These are phyloP conservation scores for Sisymbrium irio DNA, from an alignment of 345 rosid species.

Conservation along the genomic window DNA sequence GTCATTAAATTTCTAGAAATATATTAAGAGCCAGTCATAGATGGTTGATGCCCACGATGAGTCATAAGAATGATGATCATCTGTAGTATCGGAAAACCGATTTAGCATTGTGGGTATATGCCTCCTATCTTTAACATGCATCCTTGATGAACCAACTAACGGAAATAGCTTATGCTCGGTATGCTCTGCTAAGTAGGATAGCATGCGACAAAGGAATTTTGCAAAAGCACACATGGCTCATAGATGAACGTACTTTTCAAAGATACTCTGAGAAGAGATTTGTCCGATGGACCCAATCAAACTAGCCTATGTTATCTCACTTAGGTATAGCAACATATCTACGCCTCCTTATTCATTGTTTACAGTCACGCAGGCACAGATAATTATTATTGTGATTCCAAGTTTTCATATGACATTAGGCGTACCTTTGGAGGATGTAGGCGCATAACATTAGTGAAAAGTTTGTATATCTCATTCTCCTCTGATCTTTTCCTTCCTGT, in stretches of 20 bases:
- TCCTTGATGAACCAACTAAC: conserved; percentile 7
- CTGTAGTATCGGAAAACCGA: not conserved
- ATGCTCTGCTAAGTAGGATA: conserved; percentile 4
- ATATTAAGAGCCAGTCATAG: not conserved
- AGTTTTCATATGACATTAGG: not conserved
- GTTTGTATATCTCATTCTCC: conserved; percentile 59
- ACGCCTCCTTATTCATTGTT: conserved; percentile 1
- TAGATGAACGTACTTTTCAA: not conserved
- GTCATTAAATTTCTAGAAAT: not conserved
- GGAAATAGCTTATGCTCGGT: not conserved
- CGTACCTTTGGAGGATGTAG: conserved; percentile 75
- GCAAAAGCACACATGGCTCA: not conserved
- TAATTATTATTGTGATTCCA: not conserved
- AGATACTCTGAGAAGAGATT: not conserved
- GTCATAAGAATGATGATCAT: conserved; percentile 4
- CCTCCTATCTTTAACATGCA: not conserved
- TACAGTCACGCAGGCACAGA: not conserved
- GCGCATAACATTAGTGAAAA: conserved; percentile 70
- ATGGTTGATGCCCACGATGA: not conserved
- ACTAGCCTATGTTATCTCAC: conserved; percentile 20
- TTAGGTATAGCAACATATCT: not conserved
- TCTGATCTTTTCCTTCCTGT: conserved; percentile 53
- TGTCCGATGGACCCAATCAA: not conserved
- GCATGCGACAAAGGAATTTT: not conserved
- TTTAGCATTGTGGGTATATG: not conserved